Evolutionary conservation across 2,329 filamentous ascomycete species (phyloP), one percentile per base, ranked within the genome.

Genomic region (Rhynchosporium graminicola): DNA sequence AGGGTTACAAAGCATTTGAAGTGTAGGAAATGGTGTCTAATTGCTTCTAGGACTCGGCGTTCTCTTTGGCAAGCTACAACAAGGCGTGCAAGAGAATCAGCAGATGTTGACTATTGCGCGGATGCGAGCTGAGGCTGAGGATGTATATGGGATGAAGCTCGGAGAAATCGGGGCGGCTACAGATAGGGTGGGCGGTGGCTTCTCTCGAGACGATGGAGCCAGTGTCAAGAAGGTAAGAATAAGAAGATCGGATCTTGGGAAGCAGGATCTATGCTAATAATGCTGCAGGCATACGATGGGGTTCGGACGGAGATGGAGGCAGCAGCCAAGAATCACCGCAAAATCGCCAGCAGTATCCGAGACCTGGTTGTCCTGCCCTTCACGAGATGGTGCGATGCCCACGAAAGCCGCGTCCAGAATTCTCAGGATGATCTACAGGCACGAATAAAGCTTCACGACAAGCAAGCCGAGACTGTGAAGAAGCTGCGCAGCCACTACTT

Each of bases 401-500:
- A 99, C 78, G 93, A 96, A 70, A 83, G 87, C 66, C 90, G 95
- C 68, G 86, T 99, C 63, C 91, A 97, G 75, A 91, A 92, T 72
- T 97, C 92, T 28, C 94, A 99, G 75, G 95, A 98, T 70, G 93
- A 97, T 72, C 84, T 99, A 28, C 94, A 98, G 76, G 79, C 82
- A 54, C 90, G 92, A 63, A 93, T 98, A 77, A 97, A 97, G 80
- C 85, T 90, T 65, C 92, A 98, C 76, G 92, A 97, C 74, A 91
- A 90, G 69, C 96, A 99, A 77, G 89, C 90, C 63, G 95, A 99
- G 66, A 77, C 84, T 26, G 92, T 97, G 65, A 92, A 92, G 82
- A 98, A 98, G 79, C 85, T 97, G 70, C 87, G 95, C 67, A 97
- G 91, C 76, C 90, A 91, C 71, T 99, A 99, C 78, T 98, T 98